Base-by-base conservation (phyloP, 2,329 filamentous ascomycete genomes). In the Arthrobotrys sinensis region DNA sequence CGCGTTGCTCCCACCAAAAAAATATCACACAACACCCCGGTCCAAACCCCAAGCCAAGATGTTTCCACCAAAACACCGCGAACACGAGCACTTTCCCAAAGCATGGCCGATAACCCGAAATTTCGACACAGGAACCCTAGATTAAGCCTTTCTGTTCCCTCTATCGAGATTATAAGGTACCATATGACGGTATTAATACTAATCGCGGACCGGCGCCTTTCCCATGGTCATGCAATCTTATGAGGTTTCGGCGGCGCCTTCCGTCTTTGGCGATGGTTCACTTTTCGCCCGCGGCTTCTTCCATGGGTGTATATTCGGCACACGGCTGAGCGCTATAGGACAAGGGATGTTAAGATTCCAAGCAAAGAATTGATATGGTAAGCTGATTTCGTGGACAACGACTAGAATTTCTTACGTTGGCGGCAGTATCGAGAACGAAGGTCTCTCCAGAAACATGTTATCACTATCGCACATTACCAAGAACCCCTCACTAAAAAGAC, bases 41-140 rank as follows among this genome's bases (percentile, higher is more conserved):
- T 24, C n/a, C 50, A 0, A 53, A n/a, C 4, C 21, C 21, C 52
- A n/a, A 16, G 43, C 66, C 55, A 45, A 66, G 62, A 14, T 40
- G 45, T 71, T 64, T 62, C 55, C 57, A 53, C 8, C 60, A 55
- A 65, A 57, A 65, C 48, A 64, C 3, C 32, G 38, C 14, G 40
- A 65, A 72, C 57, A 64, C 14, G 45, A 65, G 14, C 45, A 72
- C 68, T 65, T 72, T 38, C 68, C 68, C 57, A 65, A 72, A 65
- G 14, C 53, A 62, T 63, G 57, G n/a, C 48, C 21, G 21, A 53
- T 38, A 45, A 62, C 34, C 57, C 57, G 68, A 72, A 55, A 72
- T 72, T 28, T 72, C 48, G 53, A 60, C 24, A 60, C 16, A 14
- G 48, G 50, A 43, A 24, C 16, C 8, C 10, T 2, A 40, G 36